phyloP scores from a whole-genome alignment of 805 yeast species.

The Yarrowia sp. region DNA sequence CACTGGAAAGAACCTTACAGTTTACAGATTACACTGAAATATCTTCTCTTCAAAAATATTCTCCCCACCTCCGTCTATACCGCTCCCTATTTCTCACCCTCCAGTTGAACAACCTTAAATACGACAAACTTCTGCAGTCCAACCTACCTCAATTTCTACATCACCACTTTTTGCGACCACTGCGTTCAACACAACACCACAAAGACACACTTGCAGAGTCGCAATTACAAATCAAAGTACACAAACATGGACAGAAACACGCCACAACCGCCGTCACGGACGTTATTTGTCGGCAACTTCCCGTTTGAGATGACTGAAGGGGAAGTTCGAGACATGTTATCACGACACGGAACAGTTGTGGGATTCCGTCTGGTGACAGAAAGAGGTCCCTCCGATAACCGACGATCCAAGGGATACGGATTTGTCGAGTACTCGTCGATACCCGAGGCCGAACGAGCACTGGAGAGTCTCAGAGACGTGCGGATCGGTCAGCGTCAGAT shows the following conservation, averaged over 20 bases:
- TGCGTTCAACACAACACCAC: neutral
- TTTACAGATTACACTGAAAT: too few species aligned
- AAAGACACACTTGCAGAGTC: neutral
- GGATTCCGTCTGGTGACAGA: constrained; percentile 43
- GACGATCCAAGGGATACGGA: constrained; percentile 44
- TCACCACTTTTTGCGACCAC: neutral
- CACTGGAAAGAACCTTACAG: too few species aligned
- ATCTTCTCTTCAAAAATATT: too few species aligned
- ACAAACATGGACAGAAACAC: constrained; percentile 20
- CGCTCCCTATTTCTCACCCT: too few species aligned
- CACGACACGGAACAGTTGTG: constrained; percentile 42
- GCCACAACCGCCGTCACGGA: constrained; percentile 42
- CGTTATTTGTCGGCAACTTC: constrained; percentile 45
- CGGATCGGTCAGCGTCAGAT: constrained; percentile 42
- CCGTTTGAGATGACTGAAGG: constrained; percentile 45
- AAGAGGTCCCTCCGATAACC: constrained; percentile 41
- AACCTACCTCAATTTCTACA: constrained; percentile 13
- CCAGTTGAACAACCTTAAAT: neutral
- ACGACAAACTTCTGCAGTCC: constrained; percentile 3
- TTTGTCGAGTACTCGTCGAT: constrained; percentile 44
- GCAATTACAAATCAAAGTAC: neutral
- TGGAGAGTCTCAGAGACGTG: constrained; percentile 41
- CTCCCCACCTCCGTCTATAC: neutral
- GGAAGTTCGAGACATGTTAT: constrained; percentile 43
- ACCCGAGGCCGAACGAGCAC: constrained; percentile 43